These are phyloP conservation scores for Ustilago nuda DNA, from an alignment of 1,284 basidiomycete species.

Conservation along the genomic window DNA sequence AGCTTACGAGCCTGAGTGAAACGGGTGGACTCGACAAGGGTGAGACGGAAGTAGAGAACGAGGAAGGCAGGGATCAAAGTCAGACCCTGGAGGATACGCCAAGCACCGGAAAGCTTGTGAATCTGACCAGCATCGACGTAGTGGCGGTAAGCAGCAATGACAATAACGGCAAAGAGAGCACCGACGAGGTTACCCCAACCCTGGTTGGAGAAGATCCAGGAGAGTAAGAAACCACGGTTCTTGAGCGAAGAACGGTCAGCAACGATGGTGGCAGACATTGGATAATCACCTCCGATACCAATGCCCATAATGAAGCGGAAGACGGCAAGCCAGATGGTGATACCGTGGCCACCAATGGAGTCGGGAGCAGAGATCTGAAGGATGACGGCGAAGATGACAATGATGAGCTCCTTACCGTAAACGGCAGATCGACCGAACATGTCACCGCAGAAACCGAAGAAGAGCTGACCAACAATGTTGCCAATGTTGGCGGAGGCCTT, in stretches of 20 bases:
- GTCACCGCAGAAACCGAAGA: conserved; percentile 67
- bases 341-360: conserved; percentile 57
- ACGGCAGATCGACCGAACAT: conserved; percentile 65
- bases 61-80: conserved; percentile 61
- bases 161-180: conserved; percentile 78
- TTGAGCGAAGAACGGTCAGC: conserved; percentile 59
- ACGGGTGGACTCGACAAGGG: conserved; percentile 74
- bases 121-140: conserved; percentile 50
- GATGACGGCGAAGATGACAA: conserved; percentile 64
- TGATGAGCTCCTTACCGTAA: conserved; percentile 66
- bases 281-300: conserved; percentile 83
- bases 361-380: conserved; percentile 66
- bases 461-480: conserved; percentile 64
- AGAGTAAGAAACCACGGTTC: conserved; percentile 62
- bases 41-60: conserved; percentile 72
- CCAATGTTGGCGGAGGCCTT: conserved; percentile 67
- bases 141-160: conserved; percentile 78
- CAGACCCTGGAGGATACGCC: conserved; percentile 68
- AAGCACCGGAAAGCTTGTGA: conserved; percentile 65
- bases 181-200: conserved; percentile 69
- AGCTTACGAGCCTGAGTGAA: conserved; percentile 84
- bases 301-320: conserved; percentile 66
- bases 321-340: conserved; percentile 64
- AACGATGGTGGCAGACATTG: conserved; percentile 74
- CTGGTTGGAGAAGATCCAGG: conserved; percentile 71